These are phyloP conservation scores for Mesembryanthemum crystallinum DNA, from an alignment of 148 eudicot species.

Conservation along the genomic window DNA sequence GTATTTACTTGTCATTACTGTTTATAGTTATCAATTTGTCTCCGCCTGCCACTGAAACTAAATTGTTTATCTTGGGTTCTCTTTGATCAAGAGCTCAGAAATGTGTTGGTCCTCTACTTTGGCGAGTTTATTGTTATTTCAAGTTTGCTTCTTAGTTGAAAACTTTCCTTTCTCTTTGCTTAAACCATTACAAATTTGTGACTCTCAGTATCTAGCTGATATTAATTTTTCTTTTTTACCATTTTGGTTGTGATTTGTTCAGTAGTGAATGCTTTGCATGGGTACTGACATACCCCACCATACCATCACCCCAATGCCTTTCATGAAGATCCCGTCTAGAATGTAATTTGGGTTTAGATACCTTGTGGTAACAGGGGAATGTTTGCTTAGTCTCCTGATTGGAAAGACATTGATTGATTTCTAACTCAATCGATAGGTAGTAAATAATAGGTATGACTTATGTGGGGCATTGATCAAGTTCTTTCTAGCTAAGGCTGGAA, in stretches of 20 bases:
- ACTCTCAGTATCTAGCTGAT: neutral
- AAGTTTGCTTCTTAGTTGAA: neutral
- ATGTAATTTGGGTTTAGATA: too few species aligned
- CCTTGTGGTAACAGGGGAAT: neutral
- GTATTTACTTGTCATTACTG: neutral
- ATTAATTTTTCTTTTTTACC: neutral
- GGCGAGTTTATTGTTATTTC: neutral
- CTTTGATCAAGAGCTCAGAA: neutral
- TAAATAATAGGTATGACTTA: neutral
- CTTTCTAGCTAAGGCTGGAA: too few species aligned
- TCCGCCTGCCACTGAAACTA: neutral
- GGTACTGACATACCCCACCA: too few species aligned
- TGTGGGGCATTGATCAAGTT: too few species aligned
- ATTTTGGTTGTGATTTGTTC: too few species aligned
- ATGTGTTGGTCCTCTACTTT: neutral
- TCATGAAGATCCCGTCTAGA: too few species aligned
- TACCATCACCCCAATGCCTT: too few species aligned
- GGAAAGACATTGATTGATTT: neutral
- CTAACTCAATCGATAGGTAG: neutral
- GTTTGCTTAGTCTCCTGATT: neutral
- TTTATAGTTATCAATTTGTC: neutral
- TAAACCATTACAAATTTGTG: neutral
- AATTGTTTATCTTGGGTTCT: neutral
- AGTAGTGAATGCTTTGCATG: too few species aligned
- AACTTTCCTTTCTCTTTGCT: neutral